Conservation (phyloP, 768 basidiomycete species). For the Termitomyces sp. region DNA sequence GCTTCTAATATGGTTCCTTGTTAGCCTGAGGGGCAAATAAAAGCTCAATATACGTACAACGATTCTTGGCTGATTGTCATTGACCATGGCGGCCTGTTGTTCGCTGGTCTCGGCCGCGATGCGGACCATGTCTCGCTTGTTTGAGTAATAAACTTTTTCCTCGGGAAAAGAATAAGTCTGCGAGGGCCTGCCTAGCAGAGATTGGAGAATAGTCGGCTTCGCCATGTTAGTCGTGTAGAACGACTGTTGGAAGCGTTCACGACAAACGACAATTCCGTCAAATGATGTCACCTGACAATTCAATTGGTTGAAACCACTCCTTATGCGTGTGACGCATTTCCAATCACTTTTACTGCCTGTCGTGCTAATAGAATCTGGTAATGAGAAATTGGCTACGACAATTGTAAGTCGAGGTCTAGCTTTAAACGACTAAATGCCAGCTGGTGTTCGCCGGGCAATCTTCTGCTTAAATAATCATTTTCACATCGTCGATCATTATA, state of each 20-base stretch:
- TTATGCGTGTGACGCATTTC: no score
- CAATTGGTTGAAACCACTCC: neutral
- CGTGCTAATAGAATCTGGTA: no score
- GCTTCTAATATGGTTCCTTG: slow-evolving; percentile 7
- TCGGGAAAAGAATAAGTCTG: slow-evolving; percentile 49
- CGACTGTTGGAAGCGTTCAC: neutral
- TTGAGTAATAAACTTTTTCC: slow-evolving; percentile 46
- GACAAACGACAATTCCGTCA: neutral
- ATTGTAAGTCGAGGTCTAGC: no score
- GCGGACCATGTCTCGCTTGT: slow-evolving; percentile 44
- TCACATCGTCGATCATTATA: no score
- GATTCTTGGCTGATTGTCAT: slow-evolving; percentile 2
- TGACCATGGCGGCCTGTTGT: slow-evolving; percentile 4
- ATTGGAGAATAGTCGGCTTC: slow-evolving; percentile 56
- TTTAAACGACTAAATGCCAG: no score
- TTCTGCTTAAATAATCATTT: no score
- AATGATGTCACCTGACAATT: slow-evolving; percentile 13
- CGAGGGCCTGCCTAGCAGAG: slow-evolving; percentile 58
- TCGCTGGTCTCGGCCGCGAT: slow-evolving; percentile 35
- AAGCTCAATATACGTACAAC: slow-evolving; percentile 9
- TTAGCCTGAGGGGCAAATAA: neutral
- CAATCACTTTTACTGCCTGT: no score
- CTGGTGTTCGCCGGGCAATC: no score
- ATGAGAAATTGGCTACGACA: no score
- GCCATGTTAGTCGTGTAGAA: slow-evolving; percentile 30